Evolutionary conservation across 2,329 filamentous ascomycete genomes (phyloP).

Genomic region (Chaetomium olivaceum): DNA sequence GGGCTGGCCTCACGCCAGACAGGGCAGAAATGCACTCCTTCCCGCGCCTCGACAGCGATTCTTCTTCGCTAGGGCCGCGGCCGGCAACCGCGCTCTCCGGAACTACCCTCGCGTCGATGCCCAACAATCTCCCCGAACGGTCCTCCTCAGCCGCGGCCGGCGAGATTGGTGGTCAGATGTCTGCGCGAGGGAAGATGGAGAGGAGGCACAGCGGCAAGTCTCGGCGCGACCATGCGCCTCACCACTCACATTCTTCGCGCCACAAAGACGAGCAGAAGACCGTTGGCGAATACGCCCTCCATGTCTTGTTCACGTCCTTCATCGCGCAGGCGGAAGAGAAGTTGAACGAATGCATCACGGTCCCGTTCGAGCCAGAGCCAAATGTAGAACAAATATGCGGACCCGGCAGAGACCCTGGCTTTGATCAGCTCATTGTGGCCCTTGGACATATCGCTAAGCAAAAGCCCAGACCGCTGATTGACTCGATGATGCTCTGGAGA

Average conservation of each 20-base stretch:
- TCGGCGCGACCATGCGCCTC: slow-evolving; percentile 70
- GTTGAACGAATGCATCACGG: slow-evolving; percentile 82
- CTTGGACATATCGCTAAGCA: slow-evolving; percentile 92
- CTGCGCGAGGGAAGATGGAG: slow-evolving; percentile 56
- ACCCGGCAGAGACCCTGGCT: slow-evolving; percentile 79
- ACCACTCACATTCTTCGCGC: slow-evolving; percentile 74
- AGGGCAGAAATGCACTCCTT: slow-evolving; percentile 53
- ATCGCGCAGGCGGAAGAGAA: slow-evolving; percentile 97
- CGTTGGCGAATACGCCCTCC: slow-evolving; percentile 95
- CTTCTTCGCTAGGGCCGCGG: slow-evolving; percentile 41
- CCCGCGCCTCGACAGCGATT: slow-evolving; percentile 49
- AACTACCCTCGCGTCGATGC: slow-evolving; percentile 37
- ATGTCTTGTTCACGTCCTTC: slow-evolving; percentile 96
- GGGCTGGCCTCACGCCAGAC: slow-evolving; percentile 55
- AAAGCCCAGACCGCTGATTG: slow-evolving; percentile 92
- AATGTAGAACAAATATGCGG: slow-evolving; percentile 89
- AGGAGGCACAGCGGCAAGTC: slow-evolving; percentile 65
- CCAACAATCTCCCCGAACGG: slow-evolving; percentile 44
- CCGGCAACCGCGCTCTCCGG: slow-evolving; percentile 53
- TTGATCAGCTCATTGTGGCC: slow-evolving; percentile 91
- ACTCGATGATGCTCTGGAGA: slow-evolving; percentile 97
- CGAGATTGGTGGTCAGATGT: slow-evolving; percentile 40
- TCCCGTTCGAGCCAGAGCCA: slow-evolving; percentile 76
- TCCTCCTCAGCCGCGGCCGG: slow-evolving; percentile 51
- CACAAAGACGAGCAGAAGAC: slow-evolving; percentile 80